Percentiles rank a stretch among this genome's conserved stretches.
These are phyloP conservation scores for Wallacemonas sp. DNA, from an alignment of 208 protist genomes.

Conservation along the genomic window DNA sequence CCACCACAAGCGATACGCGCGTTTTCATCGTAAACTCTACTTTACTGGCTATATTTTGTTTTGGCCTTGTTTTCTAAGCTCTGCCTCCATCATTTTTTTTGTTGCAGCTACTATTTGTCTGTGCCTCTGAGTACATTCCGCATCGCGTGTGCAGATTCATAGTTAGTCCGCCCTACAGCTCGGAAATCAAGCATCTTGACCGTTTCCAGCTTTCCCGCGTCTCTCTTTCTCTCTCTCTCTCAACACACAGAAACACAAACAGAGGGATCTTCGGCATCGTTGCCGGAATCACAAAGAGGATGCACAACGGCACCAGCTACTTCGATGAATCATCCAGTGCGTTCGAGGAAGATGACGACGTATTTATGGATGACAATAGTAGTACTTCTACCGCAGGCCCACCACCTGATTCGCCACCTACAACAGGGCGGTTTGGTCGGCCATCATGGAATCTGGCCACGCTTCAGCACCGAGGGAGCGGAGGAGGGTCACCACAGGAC, in stretches of 20 bases:
- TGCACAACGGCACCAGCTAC: conserved; percentile 14
- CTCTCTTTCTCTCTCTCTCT: not conserved
- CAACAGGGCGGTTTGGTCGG: conserved; percentile 54
- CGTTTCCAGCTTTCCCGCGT: conserved; percentile 1
- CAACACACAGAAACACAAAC: not conserved
- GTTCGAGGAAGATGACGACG: conserved; percentile 38
- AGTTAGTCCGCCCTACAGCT: too few species aligned
- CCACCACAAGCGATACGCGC: too few species aligned
- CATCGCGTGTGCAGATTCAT: too few species aligned
- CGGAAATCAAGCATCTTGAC: too few species aligned
- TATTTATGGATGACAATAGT: conserved; percentile 48
- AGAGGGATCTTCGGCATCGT: too few species aligned
- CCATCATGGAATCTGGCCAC: conserved; percentile 39
- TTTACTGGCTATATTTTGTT: not conserved
- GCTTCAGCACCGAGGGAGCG: conserved; percentile 13
- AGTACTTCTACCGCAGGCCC: conserved; percentile 85
- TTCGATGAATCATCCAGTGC: conserved; percentile 10
- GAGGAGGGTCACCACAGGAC: conserved; percentile 22
- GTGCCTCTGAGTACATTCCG: too few species aligned
- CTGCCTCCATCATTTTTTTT: conserved; percentile 5
- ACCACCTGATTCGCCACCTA: conserved; percentile 47
- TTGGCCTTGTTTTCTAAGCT: conserved; percentile 8
- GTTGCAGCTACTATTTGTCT: conserved; percentile 6
- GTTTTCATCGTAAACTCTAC: too few species aligned
- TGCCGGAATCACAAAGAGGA: not conserved